A percentile compares a stretch with the other conserved stretches of the same genome.
Conservation (phyloP, 2,329 filamentous ascomycete species). For the Coniella vitis region DNA sequence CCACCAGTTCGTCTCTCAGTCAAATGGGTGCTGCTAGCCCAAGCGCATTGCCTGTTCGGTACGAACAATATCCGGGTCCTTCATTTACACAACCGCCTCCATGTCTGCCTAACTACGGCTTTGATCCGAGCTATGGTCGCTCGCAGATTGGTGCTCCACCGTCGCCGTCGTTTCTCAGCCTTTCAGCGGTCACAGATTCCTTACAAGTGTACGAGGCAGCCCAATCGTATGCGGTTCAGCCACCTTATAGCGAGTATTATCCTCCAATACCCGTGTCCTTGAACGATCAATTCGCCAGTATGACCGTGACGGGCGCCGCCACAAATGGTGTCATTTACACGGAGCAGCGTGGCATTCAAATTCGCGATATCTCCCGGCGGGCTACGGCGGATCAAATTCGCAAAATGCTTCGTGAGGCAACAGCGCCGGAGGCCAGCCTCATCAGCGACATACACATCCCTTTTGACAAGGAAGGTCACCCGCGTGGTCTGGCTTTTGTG, state of each 20-base stretch:
- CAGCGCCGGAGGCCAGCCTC: conserved; percentile 9
- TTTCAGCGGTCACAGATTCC: not conserved
- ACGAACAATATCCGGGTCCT: not conserved
- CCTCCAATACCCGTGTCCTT: not conserved
- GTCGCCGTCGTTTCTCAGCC: not conserved
- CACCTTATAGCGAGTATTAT: conserved; percentile 11
- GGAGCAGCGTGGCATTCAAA: conserved; percentile 15
- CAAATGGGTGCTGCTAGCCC: conserved; percentile 7
- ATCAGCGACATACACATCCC: conserved; percentile 11
- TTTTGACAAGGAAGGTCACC: conserved; percentile 8
- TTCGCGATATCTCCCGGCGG: conserved; percentile 13
- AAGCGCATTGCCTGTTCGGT: too few relatives aligned
- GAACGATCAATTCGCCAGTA: conserved; percentile 4
- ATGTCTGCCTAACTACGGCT: conserved; percentile 1
- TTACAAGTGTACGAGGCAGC: conserved; percentile 4
- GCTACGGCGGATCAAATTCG: conserved; percentile 12
- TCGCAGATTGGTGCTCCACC: not conserved
- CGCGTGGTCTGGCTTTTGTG: conserved; percentile 10
- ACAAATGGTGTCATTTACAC: conserved; percentile 6
- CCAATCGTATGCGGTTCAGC: conserved; percentile 10
- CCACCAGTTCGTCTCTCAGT: conserved; percentile 8
- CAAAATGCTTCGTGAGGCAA: conserved; percentile 12
- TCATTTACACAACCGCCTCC: not conserved
- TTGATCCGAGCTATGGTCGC: not conserved
- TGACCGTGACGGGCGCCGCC: not conserved